These are phyloP conservation scores for Pterocarpus macrocarpus DNA, from an alignment of 306 rosid genomes.

Conservation along the genomic window DNA sequence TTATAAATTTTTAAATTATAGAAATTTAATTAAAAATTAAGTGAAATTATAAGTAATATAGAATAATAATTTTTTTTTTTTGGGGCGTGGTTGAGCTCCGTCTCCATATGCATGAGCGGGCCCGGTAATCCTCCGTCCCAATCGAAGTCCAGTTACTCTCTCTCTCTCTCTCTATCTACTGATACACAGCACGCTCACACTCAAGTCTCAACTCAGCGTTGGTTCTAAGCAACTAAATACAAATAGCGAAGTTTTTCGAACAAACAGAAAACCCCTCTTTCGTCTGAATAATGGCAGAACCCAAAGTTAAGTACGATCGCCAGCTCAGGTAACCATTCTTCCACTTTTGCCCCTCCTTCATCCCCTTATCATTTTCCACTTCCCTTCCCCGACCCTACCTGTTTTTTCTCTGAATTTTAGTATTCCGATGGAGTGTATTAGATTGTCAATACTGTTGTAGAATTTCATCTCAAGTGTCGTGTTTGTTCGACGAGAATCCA, in stretches of 20 bases:
- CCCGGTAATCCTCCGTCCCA: too few species aligned
- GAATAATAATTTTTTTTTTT: too few species aligned
- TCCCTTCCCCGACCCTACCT: not conserved
- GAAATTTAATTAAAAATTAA: too few species aligned
- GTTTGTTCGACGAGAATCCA: constrained; percentile 2
- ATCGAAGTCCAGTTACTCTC: too few species aligned
- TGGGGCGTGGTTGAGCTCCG: too few species aligned
- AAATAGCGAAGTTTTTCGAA: not conserved
- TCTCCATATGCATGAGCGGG: too few species aligned
- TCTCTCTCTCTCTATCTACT: too few species aligned
- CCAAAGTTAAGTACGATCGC: constrained; percentile 83
- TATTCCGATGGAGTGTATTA: too few species aligned
- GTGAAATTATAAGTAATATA: too few species aligned
- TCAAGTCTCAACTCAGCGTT: not conserved
- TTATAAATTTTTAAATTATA: too few species aligned
- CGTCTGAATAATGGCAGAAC: constrained; percentile 70
- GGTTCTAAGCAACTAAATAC: not conserved
- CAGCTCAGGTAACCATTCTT: constrained; percentile 74
- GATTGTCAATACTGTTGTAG: not conserved
- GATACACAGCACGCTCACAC: too few species aligned
- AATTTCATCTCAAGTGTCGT: not conserved
- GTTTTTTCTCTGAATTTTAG: not conserved
- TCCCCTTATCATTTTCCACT: not conserved
- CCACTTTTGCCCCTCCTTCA: not conserved
- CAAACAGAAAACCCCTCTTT: not conserved